Base-by-base conservation (phyloP, 2,329 filamentous ascomycete species). In the Aspergillus sp. region DNA sequence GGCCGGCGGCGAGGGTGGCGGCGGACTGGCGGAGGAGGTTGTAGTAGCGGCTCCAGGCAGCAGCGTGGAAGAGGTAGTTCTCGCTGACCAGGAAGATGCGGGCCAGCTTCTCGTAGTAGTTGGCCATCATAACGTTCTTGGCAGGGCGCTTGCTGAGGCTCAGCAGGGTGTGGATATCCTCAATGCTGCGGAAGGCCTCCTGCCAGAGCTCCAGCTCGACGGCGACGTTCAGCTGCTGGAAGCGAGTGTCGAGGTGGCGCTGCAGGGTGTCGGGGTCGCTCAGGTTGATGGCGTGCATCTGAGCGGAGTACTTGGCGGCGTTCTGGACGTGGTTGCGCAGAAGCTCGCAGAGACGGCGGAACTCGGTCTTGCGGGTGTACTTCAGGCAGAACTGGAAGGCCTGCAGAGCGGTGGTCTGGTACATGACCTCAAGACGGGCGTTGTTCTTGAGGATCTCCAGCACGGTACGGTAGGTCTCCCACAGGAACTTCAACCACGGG, bases 91-190 rank as follows among this genome's bases (percentile, higher is more conserved):
- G 87, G 85, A 99, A 99, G 77, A 99, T 99, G 65, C 93, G 88
- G 46, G 95, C 97, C 59, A 99, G 88, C 82, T 98, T 98, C 85
- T 99, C 95, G 80, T 98, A 99, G 85, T 99, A 99, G 83, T 98
- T 99, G 80, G 95, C 95, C 95, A 99, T 99, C 95, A 99, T 98
- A 75, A 97, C 85, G 77, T 97, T 97, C 89, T 98, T 98, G 56
- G 95, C 90, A 45, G 93, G 93, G 57, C 95, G 91, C 86, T 98
- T 98, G 89, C 94, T 98, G 69, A 98, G 85, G 82, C 90, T 98
- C 68, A 99, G 87, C 57, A 99, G 87, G 54, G 93, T 98, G 82
- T 99, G 95, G 69, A 98, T 98, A 75, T 99, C 95, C 81, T 99
- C 95, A 53, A 99, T 94, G 73, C 92, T 97, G 77, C 95, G 91